Conservation (phyloP, 768 basidiomycete genomes). For the Tylopilus rubrobrunneus region DNA sequence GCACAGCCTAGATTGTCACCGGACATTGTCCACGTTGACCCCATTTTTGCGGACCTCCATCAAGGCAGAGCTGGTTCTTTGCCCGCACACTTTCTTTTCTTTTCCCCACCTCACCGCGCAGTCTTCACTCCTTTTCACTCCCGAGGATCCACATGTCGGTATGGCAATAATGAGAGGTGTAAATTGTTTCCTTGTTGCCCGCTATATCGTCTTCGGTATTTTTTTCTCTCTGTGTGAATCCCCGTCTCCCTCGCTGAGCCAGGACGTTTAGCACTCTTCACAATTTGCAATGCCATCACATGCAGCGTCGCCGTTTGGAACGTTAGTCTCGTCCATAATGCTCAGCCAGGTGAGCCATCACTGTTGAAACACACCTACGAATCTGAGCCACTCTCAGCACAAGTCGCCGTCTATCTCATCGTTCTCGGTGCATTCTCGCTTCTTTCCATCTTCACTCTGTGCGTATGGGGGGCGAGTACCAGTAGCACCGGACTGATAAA, state of each 20-base stretch:
- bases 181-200: conserved; percentile 42
- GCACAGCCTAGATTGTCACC: conserved; percentile 14
- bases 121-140: conserved; percentile 11
- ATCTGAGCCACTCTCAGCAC: conserved; percentile 29
- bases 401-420: conserved; percentile 57
- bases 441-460: conserved; percentile 57
- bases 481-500: not conserved
- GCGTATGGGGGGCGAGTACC: conserved; percentile 19
- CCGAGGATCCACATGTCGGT: conserved; percentile 25
- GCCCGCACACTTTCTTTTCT: conserved; percentile 9
- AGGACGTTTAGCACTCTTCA: conserved; percentile 46
- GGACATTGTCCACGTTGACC: conserved; percentile 6
- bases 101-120: conserved; percentile 32
- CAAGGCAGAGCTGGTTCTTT: conserved; percentile 30
- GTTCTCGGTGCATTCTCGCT: conserved; percentile 59
- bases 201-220: conserved; percentile 60
- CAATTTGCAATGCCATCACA: conserved; percentile 61
- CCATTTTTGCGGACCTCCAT: conserved; percentile 2
- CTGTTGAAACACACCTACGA: not conserved
- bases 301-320: conserved; percentile 71
- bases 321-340: conserved; percentile 42
- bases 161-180: conserved; percentile 38
- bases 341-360: conserved; percentile 38
- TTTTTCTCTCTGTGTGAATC: not conserved
- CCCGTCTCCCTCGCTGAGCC: not conserved